Percentiles rank a stretch among this genome's conserved stretches.
Evolutionary conservation across 2,329 filamentous ascomycete species (phyloP).

Genomic region (Cladophialophora psammophila): DNA sequence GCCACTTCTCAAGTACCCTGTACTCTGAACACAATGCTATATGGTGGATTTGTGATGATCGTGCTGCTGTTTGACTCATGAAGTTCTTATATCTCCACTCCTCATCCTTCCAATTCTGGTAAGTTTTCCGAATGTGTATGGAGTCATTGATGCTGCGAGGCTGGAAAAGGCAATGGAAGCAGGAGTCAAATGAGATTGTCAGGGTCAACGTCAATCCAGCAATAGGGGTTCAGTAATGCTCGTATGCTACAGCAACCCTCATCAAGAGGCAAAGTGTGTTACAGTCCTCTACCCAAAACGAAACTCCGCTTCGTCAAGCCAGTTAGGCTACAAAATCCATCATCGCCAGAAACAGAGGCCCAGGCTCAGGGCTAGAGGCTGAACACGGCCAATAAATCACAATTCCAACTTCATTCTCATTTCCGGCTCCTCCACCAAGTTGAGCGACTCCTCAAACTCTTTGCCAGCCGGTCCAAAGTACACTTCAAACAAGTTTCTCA

Average conservation of each 20-base stretch:
- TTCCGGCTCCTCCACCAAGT: not conserved
- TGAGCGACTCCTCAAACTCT: conserved; percentile 17
- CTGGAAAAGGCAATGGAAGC: not conserved
- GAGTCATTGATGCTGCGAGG: no score
- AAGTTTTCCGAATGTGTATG: not conserved
- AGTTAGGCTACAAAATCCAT: not conserved
- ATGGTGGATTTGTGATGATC: no score
- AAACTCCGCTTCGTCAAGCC: not conserved
- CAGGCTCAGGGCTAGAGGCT: not conserved
- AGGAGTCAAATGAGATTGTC: not conserved
- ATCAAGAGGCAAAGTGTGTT: not conserved
- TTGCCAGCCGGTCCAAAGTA: conserved; percentile 51
- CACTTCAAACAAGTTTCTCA: conserved; percentile 69
- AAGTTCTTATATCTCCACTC: not conserved
- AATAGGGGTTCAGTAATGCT: not conserved
- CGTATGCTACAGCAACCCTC: not conserved
- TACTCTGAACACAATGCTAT: no score
- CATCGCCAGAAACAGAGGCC: not conserved
- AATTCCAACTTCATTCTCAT: conserved; percentile 23
- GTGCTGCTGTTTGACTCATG: not conserved
- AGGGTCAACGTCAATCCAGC: not conserved
- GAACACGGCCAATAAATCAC: conserved; percentile 2
- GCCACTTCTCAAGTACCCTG: not conserved
- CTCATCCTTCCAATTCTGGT: not conserved
- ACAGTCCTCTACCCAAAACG: not conserved